Evolutionary conservation across 805 yeast species (phyloP), one percentile per base, ranked within the genome.

Genomic region (Saccharomycopsis capsularis): DNA sequence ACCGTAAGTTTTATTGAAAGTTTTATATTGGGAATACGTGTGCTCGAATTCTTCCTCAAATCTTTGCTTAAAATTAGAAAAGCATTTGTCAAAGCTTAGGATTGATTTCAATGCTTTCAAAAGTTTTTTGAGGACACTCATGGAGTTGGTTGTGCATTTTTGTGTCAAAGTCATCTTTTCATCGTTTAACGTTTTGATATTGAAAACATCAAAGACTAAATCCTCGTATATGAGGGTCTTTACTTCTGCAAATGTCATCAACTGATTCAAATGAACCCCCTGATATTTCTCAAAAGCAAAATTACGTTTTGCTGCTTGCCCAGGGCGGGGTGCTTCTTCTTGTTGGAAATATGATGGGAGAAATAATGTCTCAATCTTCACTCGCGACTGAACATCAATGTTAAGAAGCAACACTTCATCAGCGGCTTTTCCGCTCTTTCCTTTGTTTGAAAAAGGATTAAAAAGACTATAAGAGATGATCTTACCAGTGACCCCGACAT

Each of bases 401-500:
- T 51, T 40, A 9, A 51, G 21, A 9, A 32, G 18, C 21, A 51
- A 32, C 5, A 46, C 41, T 23, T 50, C 51, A n/a, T 11, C 23
- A 25, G 36, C 22, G 18, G 21, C 15, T 13, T 15, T 16, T 3
- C 30, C 22, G 15, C 19, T 23, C 4, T 35, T 24, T 3, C 30
- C 22, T 7, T 15, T 23, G 3, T 35, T 24, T 6, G 45, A 35
- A 11, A 38, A 25, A 36, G 46, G 47, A 19, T 36, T 37, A 22
- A 41, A 38, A 9, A 41, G 24, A 3, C 38, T 42, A 25, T 35
- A 52, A 18, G 49, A 44, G 6, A 32, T n/a, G 19, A 52, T 40
- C 19, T 21, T 38, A 5, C 52, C 55, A 3, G 37, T 11, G 5
- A 52, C 55, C 9, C 55, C 55, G 16, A 44, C 37, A 24, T 36